phyloP scores from a whole-genome alignment of 2,329 filamentous ascomycete genomes.

The Monosporascus sp. region DNA sequence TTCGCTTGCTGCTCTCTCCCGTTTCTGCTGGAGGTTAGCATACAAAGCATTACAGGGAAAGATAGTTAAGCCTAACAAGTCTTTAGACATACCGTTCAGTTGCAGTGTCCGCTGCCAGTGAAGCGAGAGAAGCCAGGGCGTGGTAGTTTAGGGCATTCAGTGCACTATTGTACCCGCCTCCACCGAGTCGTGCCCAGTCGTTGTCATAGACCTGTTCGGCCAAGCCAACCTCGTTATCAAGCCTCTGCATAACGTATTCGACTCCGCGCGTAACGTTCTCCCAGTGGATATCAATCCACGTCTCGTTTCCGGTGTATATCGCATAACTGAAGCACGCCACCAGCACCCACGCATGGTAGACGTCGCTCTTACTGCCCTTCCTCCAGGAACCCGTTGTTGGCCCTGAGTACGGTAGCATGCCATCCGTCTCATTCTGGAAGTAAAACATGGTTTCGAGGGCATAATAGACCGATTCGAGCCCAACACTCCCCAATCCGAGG shows the following conservation, averaged over 20 bases:
- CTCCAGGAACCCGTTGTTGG: constrained; percentile 15
- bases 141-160: constrained; percentile 28
- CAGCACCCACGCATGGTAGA: constrained; percentile 39
- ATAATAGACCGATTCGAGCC: constrained; percentile 39
- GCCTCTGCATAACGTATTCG: constrained; percentile 7
- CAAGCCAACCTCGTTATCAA: constrained; percentile 10
- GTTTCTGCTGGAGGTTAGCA: not conserved
- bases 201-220: constrained; percentile 15
- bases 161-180: constrained; percentile 26
- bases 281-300: constrained; percentile 38
- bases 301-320: constrained; percentile 39
- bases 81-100: not conserved
- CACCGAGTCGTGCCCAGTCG: constrained; percentile 26
- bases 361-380: constrained; percentile 12
- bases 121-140: constrained; percentile 17
- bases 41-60: not conserved
- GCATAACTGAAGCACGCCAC: constrained; percentile 48
- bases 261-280: constrained; percentile 32
- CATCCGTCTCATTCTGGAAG: constrained; percentile 24
- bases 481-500: constrained; percentile 43
- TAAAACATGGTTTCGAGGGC: constrained; percentile 38
- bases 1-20: not conserved
- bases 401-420: constrained; percentile 17
- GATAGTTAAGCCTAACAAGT: not conserved
- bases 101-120: constrained; percentile 8